These are phyloP conservation scores for Suillus luteus DNA, from an alignment of 768 basidiomycete species.

Conservation along the genomic window DNA sequence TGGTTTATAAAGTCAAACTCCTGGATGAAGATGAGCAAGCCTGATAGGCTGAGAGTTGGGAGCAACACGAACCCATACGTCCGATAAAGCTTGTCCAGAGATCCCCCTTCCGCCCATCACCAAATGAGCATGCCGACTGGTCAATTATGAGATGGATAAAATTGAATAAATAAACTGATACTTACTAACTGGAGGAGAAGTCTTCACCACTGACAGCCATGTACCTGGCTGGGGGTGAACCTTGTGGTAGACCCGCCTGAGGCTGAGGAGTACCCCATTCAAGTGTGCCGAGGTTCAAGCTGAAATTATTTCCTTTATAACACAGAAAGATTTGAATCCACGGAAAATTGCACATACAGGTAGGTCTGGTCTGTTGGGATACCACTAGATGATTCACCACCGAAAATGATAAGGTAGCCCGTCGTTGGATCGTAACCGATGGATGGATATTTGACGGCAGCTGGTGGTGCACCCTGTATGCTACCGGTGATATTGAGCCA, in stretches of 20 bases:
- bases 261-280: slow-evolving; percentile 62
- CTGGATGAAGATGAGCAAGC: slow-evolving; percentile 38
- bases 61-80: slow-evolving; percentile 66
- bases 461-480: slow-evolving; percentile 52
- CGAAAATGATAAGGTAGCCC: slow-evolving; percentile 67
- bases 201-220: slow-evolving; percentile 67
- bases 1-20: slow-evolving; percentile 76
- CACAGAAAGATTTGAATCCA: slow-evolving; percentile 9
- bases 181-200: slow-evolving; percentile 82
- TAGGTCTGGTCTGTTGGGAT: slow-evolving; percentile 65
- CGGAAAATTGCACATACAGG: slow-evolving; percentile 47
- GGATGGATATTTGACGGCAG: slow-evolving; percentile 70
- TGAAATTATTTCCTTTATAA: slow-evolving; percentile 26
- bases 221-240: slow-evolving; percentile 61
- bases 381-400: slow-evolving; percentile 70
- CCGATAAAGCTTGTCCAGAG: slow-evolving; percentile 56
- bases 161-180: slow-evolving; percentile 21
- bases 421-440: slow-evolving; percentile 57
- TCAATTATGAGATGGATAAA: slow-evolving; percentile 20
- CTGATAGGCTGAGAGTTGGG: background rate
- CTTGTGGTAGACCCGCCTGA: slow-evolving; percentile 46
- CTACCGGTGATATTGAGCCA: slow-evolving; percentile 72
- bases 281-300: slow-evolving; percentile 63
- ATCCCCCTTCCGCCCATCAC: slow-evolving; percentile 69
- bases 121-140: slow-evolving; percentile 72